Percentiles rank a stretch among this genome's conserved stretches.
Evolutionary conservation across 176 grass and related monocot genomes (phyloP).

Genomic region (Oryza meridionalis): DNA sequence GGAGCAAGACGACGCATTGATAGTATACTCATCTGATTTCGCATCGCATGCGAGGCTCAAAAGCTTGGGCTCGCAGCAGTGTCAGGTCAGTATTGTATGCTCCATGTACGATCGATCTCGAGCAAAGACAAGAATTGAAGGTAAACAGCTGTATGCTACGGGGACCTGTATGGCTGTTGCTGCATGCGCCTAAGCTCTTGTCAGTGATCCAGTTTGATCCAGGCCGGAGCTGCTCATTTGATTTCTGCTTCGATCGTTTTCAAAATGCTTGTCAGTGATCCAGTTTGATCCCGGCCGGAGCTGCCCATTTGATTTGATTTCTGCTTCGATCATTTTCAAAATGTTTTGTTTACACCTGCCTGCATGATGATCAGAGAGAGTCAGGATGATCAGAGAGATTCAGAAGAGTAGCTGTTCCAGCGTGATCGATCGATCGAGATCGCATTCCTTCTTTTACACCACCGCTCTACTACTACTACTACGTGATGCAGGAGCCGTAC

Average conservation of each 20-base stretch:
- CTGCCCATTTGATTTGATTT: not conserved
- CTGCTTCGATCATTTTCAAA: not conserved
- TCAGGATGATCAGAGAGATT: not conserved
- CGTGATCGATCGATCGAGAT: not conserved
- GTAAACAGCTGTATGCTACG: constrained; percentile 41
- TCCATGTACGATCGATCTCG: constrained; percentile 23
- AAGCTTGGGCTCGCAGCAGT: not conserved
- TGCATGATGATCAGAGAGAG: not conserved
- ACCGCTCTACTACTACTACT: not conserved
- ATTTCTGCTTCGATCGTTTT: not conserved
- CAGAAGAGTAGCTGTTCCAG: not conserved
- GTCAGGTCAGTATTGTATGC: not conserved
- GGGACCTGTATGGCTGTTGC: not conserved
- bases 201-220: not conserved
- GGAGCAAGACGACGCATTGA: not conserved
- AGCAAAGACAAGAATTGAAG: constrained; percentile 38
- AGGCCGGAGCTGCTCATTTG: too few relatives aligned
- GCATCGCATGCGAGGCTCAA: not conserved
- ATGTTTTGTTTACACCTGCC: not conserved
- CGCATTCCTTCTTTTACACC: too few relatives aligned
- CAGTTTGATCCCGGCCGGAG: not conserved
- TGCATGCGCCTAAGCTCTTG: not conserved
- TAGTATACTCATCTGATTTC: not conserved
- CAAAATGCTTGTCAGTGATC: not conserved
- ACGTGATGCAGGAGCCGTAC: too few relatives aligned